A percentile compares a stretch with the other conserved stretches of the same genome.
These are phyloP conservation scores for Trametes coccinea DNA, from an alignment of 768 basidiomycete species.

Conservation along the genomic window DNA sequence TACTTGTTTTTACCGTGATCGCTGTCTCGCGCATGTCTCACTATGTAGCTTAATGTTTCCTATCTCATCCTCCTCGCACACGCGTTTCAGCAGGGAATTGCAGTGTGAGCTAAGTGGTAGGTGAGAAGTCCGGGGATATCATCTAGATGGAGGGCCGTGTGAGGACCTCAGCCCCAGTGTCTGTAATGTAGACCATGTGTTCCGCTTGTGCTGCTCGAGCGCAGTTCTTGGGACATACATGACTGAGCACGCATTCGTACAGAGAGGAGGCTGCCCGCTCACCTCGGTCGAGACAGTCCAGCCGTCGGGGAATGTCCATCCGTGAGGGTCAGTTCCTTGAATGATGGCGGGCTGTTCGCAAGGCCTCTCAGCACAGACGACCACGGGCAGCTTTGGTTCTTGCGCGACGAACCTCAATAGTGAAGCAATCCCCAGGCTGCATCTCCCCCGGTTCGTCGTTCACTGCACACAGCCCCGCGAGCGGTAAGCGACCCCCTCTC, in stretches of 20 bases:
- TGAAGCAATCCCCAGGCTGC: constrained; percentile 87
- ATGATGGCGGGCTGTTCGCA: constrained; percentile 65
- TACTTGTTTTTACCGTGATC: not conserved
- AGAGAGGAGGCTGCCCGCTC: constrained; percentile 20
- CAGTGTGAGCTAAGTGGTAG: not conserved
- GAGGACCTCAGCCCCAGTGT: constrained; percentile 74
- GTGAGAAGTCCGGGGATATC: not conserved
- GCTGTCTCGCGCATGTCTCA: not conserved
- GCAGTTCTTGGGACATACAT: constrained; percentile 53
- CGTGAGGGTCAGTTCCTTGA: constrained; percentile 66
- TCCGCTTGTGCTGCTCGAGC: constrained; percentile 85
- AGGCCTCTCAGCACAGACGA: not conserved
- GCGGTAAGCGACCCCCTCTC: not conserved
- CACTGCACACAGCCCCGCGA: constrained; percentile 39
- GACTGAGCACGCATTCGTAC: no score
- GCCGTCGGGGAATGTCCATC: constrained; percentile 86
- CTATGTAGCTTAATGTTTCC: constrained; percentile 8
- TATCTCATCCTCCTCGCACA: not conserved
- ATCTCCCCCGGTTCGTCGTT: constrained; percentile 84
- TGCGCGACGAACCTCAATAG: constrained; percentile 69
- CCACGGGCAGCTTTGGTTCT: not conserved
- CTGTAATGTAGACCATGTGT: constrained; percentile 85
- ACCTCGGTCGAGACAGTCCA: constrained; percentile 94
- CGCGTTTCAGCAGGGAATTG: no score
- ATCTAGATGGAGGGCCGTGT: constrained; percentile 38